These are phyloP conservation scores for Tubosaeta sp. DNA, from an alignment of 768 basidiomycete species.

Conservation along the genomic window DNA sequence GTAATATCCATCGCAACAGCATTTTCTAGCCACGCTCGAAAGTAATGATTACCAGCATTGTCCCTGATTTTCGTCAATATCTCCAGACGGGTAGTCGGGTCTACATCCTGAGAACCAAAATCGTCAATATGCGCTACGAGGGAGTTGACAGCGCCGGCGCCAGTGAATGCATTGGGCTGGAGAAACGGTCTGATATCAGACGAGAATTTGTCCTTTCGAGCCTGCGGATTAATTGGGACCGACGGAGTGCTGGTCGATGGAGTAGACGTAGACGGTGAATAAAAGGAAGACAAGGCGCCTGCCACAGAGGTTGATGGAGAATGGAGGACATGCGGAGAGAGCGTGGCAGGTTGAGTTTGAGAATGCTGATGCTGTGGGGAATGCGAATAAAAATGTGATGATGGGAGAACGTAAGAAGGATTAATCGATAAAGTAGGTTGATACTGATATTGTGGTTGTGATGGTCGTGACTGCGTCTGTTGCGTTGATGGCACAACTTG, in stretches of 20 bases:
- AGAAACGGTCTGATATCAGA: conserved; percentile 53
- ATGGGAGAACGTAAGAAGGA: conserved; percentile 36
- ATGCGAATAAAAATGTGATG: conserved; percentile 36
- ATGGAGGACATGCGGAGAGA: conserved; percentile 68
- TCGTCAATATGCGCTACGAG: conserved; percentile 56
- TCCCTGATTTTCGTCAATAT: conserved; percentile 79
- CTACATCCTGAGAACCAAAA: conserved; percentile 61
- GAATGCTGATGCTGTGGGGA: conserved; percentile 26
- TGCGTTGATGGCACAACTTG: conserved; percentile 35
- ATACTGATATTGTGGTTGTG: conserved; percentile 36
- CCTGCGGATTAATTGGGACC: conserved; percentile 42
- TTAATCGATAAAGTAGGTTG: conserved; percentile 41
- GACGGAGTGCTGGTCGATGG: conserved; percentile 22
- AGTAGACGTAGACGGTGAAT: conserved; percentile 30
- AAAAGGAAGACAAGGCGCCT: conserved; percentile 37
- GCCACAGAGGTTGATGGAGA: conserved; percentile 42
- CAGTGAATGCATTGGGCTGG: conserved; percentile 55
- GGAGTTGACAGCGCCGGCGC: conserved; percentile 62
- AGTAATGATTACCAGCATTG: conserved; percentile 81
- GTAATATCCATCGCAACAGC: conserved; percentile 69
- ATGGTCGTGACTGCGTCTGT: conserved; percentile 33
- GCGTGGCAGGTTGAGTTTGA: conserved; percentile 50
- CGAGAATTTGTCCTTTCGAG: conserved; percentile 52
- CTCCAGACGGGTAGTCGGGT: conserved; percentile 61
- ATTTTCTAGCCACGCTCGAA: conserved; percentile 82